Conservation (phyloP, 164 flowering plant species). For the Platanus orientalis region DNA sequence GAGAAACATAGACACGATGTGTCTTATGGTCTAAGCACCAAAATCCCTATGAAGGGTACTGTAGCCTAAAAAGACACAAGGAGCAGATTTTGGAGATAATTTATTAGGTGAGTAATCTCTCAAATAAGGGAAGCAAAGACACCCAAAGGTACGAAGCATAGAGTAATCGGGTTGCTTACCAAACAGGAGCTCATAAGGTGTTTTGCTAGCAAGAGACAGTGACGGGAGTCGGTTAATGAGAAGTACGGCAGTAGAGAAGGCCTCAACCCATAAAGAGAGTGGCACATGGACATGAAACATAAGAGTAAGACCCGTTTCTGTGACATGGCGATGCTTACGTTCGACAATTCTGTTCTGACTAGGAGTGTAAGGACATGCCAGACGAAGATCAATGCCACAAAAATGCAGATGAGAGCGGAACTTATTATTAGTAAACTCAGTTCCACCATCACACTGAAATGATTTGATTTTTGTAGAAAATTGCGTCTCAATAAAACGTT, state of each 20-base stretch:
- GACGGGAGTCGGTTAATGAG: conserved; percentile 1
- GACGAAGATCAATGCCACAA: conserved; percentile 4
- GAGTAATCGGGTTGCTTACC: conserved; percentile 3
- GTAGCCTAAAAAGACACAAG: conserved; percentile 9
- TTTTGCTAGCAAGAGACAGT: not conserved
- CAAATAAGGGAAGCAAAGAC: too few species aligned
- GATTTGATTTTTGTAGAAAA: conserved; percentile 1
- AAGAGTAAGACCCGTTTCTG: conserved; percentile 2
- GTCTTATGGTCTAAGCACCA: not conserved
- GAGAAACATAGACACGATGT: conserved; percentile 8
- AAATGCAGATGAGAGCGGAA: conserved; percentile 3
- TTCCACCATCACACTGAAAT: conserved; percentile 8
- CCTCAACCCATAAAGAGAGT: too few species aligned
- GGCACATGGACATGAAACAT: conserved; percentile 5
- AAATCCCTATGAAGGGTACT: conserved; percentile 2
- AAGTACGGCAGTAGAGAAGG: too few species aligned
- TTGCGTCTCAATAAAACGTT: too few species aligned
- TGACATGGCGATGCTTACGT: too few species aligned
- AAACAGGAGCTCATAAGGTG: conserved; percentile 3
- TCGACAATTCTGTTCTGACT: too few species aligned
- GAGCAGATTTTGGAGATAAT: conserved; percentile 3
- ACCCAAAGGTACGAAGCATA: too few species aligned
- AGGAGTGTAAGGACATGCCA: conserved; percentile 11
- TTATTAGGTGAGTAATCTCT: too few species aligned
- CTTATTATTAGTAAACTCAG: too few species aligned